Evolutionary conservation across 225 moss, liverwort and hornwort genomes (phyloP).

Genomic region (Rhytidiadelphus loreus): DNA sequence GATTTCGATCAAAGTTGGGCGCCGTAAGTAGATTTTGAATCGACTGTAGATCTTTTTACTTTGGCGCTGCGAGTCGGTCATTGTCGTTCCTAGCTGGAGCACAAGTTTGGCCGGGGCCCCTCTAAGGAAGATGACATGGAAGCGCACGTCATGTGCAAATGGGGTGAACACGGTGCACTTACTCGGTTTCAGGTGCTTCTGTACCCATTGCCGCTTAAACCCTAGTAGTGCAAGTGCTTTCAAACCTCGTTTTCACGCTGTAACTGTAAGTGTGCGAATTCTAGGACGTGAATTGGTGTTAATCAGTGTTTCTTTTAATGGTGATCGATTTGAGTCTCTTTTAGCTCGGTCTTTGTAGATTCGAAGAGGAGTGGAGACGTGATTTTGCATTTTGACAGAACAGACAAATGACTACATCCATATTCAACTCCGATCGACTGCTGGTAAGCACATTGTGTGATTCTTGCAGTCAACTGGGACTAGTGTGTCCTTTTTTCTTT

Average conservation of each 20-base stretch:
- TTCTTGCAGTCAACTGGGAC: background rate
- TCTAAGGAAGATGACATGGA: background rate
- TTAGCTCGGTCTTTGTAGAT: background rate
- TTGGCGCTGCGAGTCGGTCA: background rate
- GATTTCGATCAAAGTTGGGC: background rate
- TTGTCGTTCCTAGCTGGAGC: background rate
- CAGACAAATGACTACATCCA: background rate
- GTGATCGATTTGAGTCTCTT: background rate
- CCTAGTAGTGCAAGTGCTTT: background rate
- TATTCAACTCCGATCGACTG: background rate
- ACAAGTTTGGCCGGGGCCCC: background rate
- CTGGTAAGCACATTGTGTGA: background rate
- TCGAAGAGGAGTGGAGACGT: background rate
- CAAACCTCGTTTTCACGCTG: background rate
- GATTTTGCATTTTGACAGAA: background rate
- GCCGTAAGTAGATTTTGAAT: background rate
- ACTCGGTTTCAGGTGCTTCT: background rate
- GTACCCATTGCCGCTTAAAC: background rate
- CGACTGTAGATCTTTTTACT: background rate
- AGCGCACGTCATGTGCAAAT: background rate
- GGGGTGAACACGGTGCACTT: background rate
- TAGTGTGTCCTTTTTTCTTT: no score
- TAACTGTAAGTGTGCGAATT: background rate
- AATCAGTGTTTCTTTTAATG: background rate
- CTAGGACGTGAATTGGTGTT: no score